phyloP scores from a whole-genome alignment of 306 rosid species.

The Dryas alaskensis region DNA sequence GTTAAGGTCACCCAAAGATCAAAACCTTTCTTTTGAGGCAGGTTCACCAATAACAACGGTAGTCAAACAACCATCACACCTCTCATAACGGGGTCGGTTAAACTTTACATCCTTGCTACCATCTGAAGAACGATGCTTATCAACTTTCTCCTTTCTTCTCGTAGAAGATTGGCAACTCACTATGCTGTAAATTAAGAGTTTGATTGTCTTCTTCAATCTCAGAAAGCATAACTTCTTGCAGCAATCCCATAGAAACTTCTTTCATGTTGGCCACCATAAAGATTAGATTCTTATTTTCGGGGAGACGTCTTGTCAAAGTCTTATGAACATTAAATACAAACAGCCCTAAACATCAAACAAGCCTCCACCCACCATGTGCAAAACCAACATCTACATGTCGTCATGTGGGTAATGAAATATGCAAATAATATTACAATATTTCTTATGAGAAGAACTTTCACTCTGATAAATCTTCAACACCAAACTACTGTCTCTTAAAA shows the following conservation, averaged over 20 bases:
- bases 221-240: not conserved
- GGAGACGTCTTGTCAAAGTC: not conserved
- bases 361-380: not conserved
- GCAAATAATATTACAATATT: not conserved
- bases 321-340: not conserved
- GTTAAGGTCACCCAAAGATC: no score
- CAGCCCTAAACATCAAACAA: not conserved
- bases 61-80: not conserved
- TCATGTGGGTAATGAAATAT: not conserved
- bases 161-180: not conserved
- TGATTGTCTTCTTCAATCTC: not conserved
- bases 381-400: not conserved
- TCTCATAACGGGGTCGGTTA: not conserved
- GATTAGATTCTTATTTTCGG: not conserved
- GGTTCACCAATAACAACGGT: not conserved
- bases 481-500: not conserved
- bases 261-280: not conserved
- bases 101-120: not conserved
- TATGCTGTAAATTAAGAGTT: not conserved
- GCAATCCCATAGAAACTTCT: not conserved
- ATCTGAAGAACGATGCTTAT: not conserved
- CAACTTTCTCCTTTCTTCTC: not conserved
- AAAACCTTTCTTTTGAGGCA: no score
- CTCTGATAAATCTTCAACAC: not conserved
- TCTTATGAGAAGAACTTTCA: not conserved